Evolutionary conservation across 805 yeast genomes (phyloP).

Genomic region (Wickerhamiella parazyma): DNA sequence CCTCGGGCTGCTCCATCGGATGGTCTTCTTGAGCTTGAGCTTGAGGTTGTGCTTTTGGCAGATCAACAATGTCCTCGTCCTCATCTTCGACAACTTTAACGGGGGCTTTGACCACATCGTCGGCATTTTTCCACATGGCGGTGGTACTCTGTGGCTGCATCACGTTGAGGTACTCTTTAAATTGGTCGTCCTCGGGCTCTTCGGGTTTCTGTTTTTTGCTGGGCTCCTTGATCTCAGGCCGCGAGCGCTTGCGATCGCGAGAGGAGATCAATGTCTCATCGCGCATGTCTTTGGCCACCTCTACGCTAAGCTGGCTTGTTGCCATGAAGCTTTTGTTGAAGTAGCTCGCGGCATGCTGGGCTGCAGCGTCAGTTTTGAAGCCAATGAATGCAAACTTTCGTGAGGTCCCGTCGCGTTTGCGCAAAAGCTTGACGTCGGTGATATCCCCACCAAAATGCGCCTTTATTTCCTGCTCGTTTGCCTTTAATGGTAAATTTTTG

Average conservation of each 20-base stretch:
- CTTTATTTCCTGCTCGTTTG: constrained; percentile 57
- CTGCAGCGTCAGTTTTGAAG: constrained; percentile 57
- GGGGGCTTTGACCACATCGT: constrained; percentile 17
- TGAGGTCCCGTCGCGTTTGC: constrained; percentile 69
- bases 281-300: constrained; percentile 69
- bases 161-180: constrained; percentile 69
- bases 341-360: constrained; percentile 60
- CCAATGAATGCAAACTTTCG: constrained; percentile 92
- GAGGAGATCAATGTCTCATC: constrained; percentile 49
- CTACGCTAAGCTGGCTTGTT: constrained; percentile 67
- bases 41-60: background rate
- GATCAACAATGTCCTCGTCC: constrained; percentile 26
- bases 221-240: constrained; percentile 15
- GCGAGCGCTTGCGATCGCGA: constrained; percentile 32
- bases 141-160: constrained; percentile 53
- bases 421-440: constrained; percentile 80
- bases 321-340: constrained; percentile 71
- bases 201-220: constrained; percentile 28
- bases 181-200: constrained; percentile 29
- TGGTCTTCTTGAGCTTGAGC: constrained; percentile 21
- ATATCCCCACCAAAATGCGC: constrained; percentile 48
- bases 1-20: constrained; percentile 25
- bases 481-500: constrained; percentile 71
- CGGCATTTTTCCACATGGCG: constrained; percentile 24
- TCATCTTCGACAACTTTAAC: constrained; percentile 28